Conservation (phyloP, 345 rosid genomes). For the thale cress (Arabidopsis thaliana) region TAIR10.1 NC_003070.9:19156001-19156500, state of each 20-base stretch:
- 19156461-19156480: background rate
- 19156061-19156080: no score
- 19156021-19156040: conserved; percentile 2
- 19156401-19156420: background rate
- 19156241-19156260: background rate
- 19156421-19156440: background rate
- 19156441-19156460: background rate
- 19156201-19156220: no score
- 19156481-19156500: background rate
- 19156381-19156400: background rate
- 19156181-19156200: no score
- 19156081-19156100: no score
- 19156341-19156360: background rate
- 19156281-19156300: background rate
- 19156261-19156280: background rate
- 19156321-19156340: no score
- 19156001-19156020: background rate
- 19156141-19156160: no score
- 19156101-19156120: no score
- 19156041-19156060: background rate
- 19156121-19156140: no score
- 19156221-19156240: background rate
- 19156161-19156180: no score
- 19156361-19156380: background rate
- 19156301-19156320: no score